Conservation (phyloP, 768 basidiomycete species). For the Trametes gibbosa region DNA sequence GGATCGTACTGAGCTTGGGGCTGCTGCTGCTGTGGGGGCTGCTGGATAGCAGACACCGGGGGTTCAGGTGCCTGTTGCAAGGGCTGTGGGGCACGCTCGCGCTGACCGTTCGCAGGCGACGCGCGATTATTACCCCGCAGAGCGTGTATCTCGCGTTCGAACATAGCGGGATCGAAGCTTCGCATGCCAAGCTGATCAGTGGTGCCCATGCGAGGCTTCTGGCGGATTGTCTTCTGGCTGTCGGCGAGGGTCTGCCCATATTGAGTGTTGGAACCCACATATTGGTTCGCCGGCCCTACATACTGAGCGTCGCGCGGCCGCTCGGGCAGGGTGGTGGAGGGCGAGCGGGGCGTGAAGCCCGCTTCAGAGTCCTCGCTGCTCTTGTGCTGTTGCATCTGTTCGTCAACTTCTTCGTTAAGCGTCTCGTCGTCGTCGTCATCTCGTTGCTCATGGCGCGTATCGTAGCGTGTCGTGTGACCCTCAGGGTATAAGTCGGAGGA, state of each 20-base stretch:
- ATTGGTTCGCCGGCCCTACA: constrained; percentile 22
- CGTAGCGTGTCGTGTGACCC: constrained; percentile 36
- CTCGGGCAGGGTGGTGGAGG: constrained; percentile 58
- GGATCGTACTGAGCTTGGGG: constrained; percentile 16
- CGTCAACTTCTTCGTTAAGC: constrained; percentile 50
- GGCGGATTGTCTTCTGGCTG: constrained; percentile 38
- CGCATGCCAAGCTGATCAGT: constrained; percentile 63
- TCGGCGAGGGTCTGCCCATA: constrained; percentile 26
- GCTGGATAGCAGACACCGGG: neutral
- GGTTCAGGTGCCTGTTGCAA: constrained; percentile 4
- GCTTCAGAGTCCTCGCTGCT: constrained; percentile 28
- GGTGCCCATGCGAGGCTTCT: constrained; percentile 53
- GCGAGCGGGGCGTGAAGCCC: constrained; percentile 65
- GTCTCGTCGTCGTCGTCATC: constrained; percentile 41
- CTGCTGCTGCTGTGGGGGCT: constrained; percentile 3
- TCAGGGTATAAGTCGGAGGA: constrained; percentile 55
- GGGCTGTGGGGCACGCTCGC: constrained; percentile 19
- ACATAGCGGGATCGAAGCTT: constrained; percentile 55
- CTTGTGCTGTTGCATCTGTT: constrained; percentile 25
- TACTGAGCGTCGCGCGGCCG: constrained; percentile 33
- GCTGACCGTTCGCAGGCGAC: constrained; percentile 21
- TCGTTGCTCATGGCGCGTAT: constrained; percentile 36
- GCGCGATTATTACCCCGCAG: constrained; percentile 13
- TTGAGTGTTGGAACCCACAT: constrained; percentile 20
- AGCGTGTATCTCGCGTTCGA: constrained; percentile 36